phyloP scores from a whole-genome alignment of 2,329 filamentous ascomycete genomes.

The Aspergillus spinulosporus region DNA sequence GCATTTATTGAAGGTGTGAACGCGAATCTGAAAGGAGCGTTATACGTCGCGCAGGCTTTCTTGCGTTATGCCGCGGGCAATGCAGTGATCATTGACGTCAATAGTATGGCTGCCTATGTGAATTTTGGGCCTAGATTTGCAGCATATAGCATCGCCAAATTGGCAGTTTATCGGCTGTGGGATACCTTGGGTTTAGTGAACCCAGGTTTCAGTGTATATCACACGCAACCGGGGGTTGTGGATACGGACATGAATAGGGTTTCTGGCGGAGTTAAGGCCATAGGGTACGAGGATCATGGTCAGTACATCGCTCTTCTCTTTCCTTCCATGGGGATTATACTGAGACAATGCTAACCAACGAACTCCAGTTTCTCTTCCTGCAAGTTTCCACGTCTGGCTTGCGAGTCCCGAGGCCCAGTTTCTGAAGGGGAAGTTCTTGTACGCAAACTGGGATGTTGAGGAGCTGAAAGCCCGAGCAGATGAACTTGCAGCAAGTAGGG shows the following conservation, averaged over 20 bases:
- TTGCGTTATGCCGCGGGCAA: neutral
- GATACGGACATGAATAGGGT: conserved; percentile 10
- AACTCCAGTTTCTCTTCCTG: neutral
- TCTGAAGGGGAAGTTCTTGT: neutral
- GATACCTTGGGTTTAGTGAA: conserved; percentile 3
- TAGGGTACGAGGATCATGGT: conserved; percentile 8
- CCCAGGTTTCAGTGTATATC: neutral
- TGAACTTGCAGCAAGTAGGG: neutral
- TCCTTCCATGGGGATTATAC: neutral
- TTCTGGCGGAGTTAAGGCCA: conserved; percentile 3
- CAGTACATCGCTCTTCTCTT: neutral
- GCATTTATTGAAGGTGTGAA: neutral
- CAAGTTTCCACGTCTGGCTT: neutral
- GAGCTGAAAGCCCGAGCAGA: neutral
- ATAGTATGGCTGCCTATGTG: neutral
- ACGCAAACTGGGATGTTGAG: neutral
- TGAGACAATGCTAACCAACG: neutral
- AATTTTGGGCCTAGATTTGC: neutral
- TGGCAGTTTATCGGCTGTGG: conserved; percentile 3
- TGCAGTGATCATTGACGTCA: conserved; percentile 1
- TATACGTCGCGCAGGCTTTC: neutral
- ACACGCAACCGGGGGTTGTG: conserved; percentile 12
- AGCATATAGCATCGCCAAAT: neutral
- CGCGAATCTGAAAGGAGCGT: neutral
- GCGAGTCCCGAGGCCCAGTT: neutral